These are phyloP conservation scores for Oryza australiensis DNA, from an alignment of 176 grass and related monocot species.

Conservation along the genomic window DNA sequence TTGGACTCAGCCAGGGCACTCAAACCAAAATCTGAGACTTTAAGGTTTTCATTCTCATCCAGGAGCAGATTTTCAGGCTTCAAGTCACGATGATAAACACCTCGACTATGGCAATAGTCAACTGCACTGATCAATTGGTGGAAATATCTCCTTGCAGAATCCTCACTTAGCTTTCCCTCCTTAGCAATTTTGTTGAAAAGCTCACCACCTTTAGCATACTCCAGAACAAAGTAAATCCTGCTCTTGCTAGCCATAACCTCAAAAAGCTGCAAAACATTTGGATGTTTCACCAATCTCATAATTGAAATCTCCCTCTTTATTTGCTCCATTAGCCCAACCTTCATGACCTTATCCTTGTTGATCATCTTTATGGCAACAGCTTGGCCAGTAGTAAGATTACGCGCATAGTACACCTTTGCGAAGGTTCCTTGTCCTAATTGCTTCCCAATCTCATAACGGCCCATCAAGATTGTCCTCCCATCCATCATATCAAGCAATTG, in stretches of 20 bases:
- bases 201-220: slow-evolving; percentile 94
- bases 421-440: slow-evolving; percentile 91
- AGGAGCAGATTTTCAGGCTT: slow-evolving; percentile 92
- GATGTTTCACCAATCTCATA: slow-evolving; percentile 91
- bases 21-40: slow-evolving; percentile 97
- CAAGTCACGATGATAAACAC: slow-evolving; percentile 87
- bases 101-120: slow-evolving; percentile 93
- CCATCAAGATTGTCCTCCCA: slow-evolving; percentile 65
- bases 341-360: slow-evolving; percentile 83
- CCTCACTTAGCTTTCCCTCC: slow-evolving; percentile 75
- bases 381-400: slow-evolving; percentile 67
- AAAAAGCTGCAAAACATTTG: slow-evolving; percentile 78
- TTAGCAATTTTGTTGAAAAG: slow-evolving; percentile 86
- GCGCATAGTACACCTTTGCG: slow-evolving; percentile 93
- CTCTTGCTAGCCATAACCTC: slow-evolving; percentile 95
- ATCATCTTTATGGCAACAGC: slow-evolving; percentile 96
- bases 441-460: slow-evolving; percentile 78
- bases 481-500: slow-evolving; percentile 50
- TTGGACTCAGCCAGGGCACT: slow-evolving; percentile 82
- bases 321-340: slow-evolving; percentile 88
- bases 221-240: slow-evolving; percentile 92
- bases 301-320: slow-evolving; percentile 93
- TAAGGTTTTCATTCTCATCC: slow-evolving; percentile 86
- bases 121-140: slow-evolving; percentile 84
- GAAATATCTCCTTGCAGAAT: slow-evolving; percentile 78